Evolutionary conservation across 2,329 filamentous ascomycete species (phyloP).

Genomic region (Aspergillus fructus): DNA sequence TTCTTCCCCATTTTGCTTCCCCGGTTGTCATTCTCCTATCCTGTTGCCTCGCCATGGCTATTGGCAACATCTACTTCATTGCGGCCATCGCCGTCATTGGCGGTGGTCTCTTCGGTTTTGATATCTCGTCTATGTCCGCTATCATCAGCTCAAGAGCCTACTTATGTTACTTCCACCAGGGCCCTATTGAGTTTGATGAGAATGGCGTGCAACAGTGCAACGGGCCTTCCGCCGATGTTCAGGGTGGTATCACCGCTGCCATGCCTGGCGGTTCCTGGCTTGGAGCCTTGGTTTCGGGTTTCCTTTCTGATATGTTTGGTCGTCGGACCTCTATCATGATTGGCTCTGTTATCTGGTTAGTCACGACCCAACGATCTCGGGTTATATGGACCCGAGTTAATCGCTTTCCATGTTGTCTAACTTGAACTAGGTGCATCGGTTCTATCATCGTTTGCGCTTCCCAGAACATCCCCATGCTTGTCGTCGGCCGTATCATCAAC

Average conservation of each 20-base stretch:
- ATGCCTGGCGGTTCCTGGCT: slow-evolving; percentile 73
- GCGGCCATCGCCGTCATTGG: slow-evolving; percentile 61
- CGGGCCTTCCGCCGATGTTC: slow-evolving; percentile 53
- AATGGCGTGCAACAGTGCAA: slow-evolving; percentile 27
- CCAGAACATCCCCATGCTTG: slow-evolving; percentile 68
- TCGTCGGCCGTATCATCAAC: slow-evolving; percentile 68
- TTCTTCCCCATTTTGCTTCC: slow-evolving; percentile 8
- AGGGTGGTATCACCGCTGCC: slow-evolving; percentile 70
- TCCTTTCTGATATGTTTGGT: slow-evolving; percentile 57
- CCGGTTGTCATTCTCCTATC: not conserved
- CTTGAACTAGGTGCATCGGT: slow-evolving; percentile 48
- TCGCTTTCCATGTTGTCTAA: not conserved
- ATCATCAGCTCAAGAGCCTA: slow-evolving; percentile 68
- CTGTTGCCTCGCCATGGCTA: slow-evolving; percentile 31
- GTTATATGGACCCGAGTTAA: too few relatives aligned
- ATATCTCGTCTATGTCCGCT: slow-evolving; percentile 72
- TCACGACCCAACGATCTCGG: not conserved
- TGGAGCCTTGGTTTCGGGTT: slow-evolving; percentile 57
- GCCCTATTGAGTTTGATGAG: slow-evolving; percentile 31
- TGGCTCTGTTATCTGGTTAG: slow-evolving; percentile 52
- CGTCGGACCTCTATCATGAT: slow-evolving; percentile 55
- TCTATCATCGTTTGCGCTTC: slow-evolving; percentile 62
- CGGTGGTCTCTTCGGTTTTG: slow-evolving; percentile 74
- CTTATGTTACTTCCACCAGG: slow-evolving; percentile 68
- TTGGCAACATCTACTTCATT: slow-evolving; percentile 61